phyloP scores from a whole-genome alignment of 768 basidiomycete species.

The Panus rudis region DNA sequence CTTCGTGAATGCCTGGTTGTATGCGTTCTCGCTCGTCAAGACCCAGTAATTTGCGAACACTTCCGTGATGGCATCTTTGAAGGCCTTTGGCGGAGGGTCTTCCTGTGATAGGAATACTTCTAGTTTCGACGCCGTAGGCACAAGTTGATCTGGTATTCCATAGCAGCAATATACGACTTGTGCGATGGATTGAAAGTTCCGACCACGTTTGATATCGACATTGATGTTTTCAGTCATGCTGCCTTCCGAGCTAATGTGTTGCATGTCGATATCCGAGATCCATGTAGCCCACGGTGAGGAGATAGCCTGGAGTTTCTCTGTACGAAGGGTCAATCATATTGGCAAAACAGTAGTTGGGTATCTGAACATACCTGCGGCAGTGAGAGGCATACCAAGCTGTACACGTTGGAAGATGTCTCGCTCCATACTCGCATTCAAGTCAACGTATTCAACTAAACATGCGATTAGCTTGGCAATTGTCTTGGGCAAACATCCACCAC shows the following conservation, averaged over 20 bases:
- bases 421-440: slow-evolving; percentile 48
- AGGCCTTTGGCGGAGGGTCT: slow-evolving; percentile 35
- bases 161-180: slow-evolving; percentile 65
- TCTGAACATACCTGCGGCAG: slow-evolving; percentile 51
- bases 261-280: slow-evolving; percentile 51
- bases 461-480: neutral
- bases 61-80: slow-evolving; percentile 47
- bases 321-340: neutral
- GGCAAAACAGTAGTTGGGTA: neutral
- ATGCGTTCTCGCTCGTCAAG: slow-evolving; percentile 34
- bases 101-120: slow-evolving; percentile 35
- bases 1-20: slow-evolving; percentile 43
- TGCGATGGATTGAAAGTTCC: slow-evolving; percentile 70
- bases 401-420: slow-evolving; percentile 81
- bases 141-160: slow-evolving; percentile 37
- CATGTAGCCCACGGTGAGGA: slow-evolving; percentile 64
- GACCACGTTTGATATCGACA: slow-evolving; percentile 65
- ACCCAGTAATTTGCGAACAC: slow-evolving; percentile 49
- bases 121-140: slow-evolving; percentile 48
- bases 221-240: slow-evolving; percentile 51
- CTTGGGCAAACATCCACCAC: neutral
- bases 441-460: slow-evolving; percentile 57
- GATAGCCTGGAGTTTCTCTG: slow-evolving; percentile 78
- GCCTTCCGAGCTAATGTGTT: slow-evolving; percentile 49
- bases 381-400: slow-evolving; percentile 70